Base-by-base conservation (phyloP, 371 early-diverging fungal genomes). In the Fennellomyces sp. region DNA sequence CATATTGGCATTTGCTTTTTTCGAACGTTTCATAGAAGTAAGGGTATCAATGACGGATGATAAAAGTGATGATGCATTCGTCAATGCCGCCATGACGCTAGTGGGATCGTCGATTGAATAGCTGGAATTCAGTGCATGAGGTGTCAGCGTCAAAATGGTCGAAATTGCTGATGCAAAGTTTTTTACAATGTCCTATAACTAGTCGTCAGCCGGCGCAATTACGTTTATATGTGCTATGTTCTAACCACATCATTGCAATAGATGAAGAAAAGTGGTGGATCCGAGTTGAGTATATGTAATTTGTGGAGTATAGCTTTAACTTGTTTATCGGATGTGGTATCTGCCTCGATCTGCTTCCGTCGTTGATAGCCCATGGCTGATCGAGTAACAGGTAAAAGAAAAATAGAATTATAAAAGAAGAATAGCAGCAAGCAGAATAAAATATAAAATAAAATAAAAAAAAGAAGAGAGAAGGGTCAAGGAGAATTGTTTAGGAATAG, bases 111-210 rank as follows among this genome's bases (percentile, higher is more conserved):
- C 45, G 19, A 45, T 45, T 11, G 17, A 25, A 1, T 19, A 11
- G 23, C 21, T 21, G 4, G 45, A 33, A 36, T 17, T 58, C 7
- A 58, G 26, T 11, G 50, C 50, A 36, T 41, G 58, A 25, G 58
- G 58, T 6, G 50, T 35, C 10, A 58, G 47, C 8, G 58, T 58
- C 26, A 58, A 48, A 17, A 58, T 58, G 3, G 39, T 58, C 0
- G 58, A 36, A 11, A 58, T 49, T n/a, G 50, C 58, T 2, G 50
- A 49, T 27, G 33, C 49, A 47, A 58, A 50, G 1, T 33, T 49
- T 48, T 36, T 58, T 51, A 45, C 45, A 21, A 45, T 17, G n/a
- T 45, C 45, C 45, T 45, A 21, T 21, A 11, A 45, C 1, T 0
- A 45, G 7, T 17, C 17, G 10, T 2, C 1, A 45, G 5, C 23